Percentiles rank a stretch among this genome's conserved stretches.
phyloP scores from a whole-genome alignment of 768 basidiomycete species.

The Hirschioporus abietinus region DNA sequence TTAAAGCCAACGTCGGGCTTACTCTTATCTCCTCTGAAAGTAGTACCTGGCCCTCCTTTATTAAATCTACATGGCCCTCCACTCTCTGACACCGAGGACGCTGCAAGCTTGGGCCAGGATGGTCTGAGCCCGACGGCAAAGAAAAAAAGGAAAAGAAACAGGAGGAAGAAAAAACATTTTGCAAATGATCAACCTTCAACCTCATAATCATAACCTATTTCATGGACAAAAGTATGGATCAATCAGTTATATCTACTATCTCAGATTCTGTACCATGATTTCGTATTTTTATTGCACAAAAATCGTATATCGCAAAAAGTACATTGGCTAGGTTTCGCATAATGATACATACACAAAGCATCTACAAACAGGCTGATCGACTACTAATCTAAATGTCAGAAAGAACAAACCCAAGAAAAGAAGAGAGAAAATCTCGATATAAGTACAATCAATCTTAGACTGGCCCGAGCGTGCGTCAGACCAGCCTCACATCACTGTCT shows the following conservation, averaged over 20 bases:
- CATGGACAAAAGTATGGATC: not conserved
- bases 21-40: constrained; percentile 10
- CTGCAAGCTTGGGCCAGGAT: constrained; percentile 18
- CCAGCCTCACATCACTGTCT: constrained; percentile 17
- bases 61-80: constrained; percentile 54
- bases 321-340: constrained; percentile 2
- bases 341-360: not conserved
- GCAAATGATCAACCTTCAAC: constrained; percentile 10
- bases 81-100: constrained; percentile 6
- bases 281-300: constrained; percentile 8
- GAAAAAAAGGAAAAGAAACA: constrained; percentile 50
- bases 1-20: not conserved
- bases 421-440: not conserved
- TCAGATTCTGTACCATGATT: not conserved
- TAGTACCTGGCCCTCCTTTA: constrained; percentile 32
- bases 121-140: constrained; percentile 23
- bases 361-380: not conserved
- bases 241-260: not conserved
- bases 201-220: not conserved
- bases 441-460: constrained; percentile 5
- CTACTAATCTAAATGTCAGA: not conserved
- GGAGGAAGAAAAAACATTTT: constrained; percentile 42
- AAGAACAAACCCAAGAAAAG: not conserved
- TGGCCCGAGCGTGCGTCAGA: constrained; percentile 15
- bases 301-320: constrained; percentile 6